A percentile compares a stretch with the other conserved stretches of the same genome.
phyloP scores from a whole-genome alignment of 169 alveolate species.

The Theileria equi region DNA sequence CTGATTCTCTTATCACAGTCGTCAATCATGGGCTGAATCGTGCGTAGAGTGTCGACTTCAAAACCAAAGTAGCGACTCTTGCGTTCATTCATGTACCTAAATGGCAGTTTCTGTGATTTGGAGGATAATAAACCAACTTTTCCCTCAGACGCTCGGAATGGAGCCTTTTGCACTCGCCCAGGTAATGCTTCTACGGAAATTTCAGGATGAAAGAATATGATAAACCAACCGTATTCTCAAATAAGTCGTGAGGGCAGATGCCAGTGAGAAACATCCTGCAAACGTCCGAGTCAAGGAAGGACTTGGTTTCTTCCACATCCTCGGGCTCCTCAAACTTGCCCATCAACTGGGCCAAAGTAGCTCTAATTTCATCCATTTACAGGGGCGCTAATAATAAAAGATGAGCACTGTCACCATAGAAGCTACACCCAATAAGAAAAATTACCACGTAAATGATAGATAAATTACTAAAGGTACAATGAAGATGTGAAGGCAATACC shows the following conservation, averaged over 20 bases:
- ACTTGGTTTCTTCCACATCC: conserved; percentile 47
- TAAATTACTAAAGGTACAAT: conserved; percentile 82
- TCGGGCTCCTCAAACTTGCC: conserved; percentile 77
- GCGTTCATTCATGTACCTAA: conserved; percentile 62
- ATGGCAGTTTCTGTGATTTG: background rate
- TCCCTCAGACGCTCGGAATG: conserved; percentile 75
- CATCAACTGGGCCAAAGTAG: conserved; percentile 77
- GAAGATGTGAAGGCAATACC: conserved; percentile 99
- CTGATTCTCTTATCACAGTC: conserved; percentile 75
- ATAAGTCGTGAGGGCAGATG: conserved; percentile 81
- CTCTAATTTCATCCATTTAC: conserved; percentile 75
- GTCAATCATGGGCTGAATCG: conserved; percentile 73
- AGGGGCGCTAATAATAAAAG: background rate
- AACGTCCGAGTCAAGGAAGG: conserved; percentile 74
- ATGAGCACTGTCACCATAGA: background rate
- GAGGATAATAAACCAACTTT: conserved; percentile 13
- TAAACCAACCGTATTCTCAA: conserved; percentile 77
- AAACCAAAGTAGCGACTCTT: conserved; percentile 63
- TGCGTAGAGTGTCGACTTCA: conserved; percentile 70
- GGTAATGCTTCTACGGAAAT: conserved; percentile 65
- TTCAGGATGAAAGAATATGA: conserved; percentile 3
- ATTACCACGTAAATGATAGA: too few relatives aligned
- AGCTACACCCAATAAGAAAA: too few relatives aligned
- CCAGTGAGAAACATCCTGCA: conserved; percentile 79
- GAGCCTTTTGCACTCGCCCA: conserved; percentile 77